Percentiles rank a stretch among this genome's conserved stretches.
These are phyloP conservation scores for Lactifluus piperatus DNA, from an alignment of 768 basidiomycete species.

Conservation along the genomic window DNA sequence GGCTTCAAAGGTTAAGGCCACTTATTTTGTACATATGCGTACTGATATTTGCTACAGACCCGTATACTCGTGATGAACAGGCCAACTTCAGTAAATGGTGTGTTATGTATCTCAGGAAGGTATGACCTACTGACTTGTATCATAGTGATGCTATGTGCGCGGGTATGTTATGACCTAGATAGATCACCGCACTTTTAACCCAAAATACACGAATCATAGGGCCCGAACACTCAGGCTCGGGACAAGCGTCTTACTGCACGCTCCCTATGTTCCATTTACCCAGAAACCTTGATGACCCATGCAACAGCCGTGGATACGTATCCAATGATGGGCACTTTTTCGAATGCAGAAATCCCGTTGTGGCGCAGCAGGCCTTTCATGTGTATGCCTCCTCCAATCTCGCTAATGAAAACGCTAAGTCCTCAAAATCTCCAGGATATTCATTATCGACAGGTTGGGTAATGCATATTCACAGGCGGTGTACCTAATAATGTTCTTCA, in stretches of 20 bases:
- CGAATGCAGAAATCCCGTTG: slow-evolving; percentile 42
- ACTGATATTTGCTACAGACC: no score
- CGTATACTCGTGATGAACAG: no score
- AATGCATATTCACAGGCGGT: no score
- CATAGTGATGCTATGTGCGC: slow-evolving; percentile 43
- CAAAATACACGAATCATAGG: slow-evolving; percentile 27
- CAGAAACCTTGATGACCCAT: slow-evolving; percentile 23
- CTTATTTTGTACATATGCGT: no score
- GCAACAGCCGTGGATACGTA: slow-evolving; percentile 36
- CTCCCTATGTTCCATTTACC: slow-evolving; percentile 45
- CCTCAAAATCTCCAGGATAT: no score
- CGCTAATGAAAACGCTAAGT: no score
- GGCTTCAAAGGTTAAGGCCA: slow-evolving; percentile 42
- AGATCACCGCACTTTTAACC: background rate
- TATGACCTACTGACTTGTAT: background rate
- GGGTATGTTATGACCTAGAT: slow-evolving; percentile 27
- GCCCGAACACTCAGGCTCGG: slow-evolving; percentile 40
- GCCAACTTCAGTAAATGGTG: no score
- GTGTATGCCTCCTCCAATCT: no score
- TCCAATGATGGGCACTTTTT: slow-evolving; percentile 52
- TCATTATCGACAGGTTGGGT: no score
- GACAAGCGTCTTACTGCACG: slow-evolving; percentile 45
- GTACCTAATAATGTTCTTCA: no score
- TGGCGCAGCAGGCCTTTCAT: slow-evolving; percentile 36
- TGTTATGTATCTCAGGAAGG: slow-evolving; percentile 10